Conservation (phyloP, 148 eudicot genomes). For the Oxyria digyna region DNA sequence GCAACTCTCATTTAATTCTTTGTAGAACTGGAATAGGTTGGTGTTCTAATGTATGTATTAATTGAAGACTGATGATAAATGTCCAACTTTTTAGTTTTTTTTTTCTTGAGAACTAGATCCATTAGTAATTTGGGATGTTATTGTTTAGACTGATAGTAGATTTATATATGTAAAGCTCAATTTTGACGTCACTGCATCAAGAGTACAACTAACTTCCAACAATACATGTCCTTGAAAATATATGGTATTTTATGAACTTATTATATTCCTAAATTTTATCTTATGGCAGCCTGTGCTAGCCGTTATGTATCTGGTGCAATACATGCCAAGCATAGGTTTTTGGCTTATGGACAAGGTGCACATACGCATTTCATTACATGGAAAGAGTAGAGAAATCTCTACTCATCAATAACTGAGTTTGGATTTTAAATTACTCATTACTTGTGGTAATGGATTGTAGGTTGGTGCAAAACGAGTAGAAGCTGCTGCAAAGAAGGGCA, state of each 20-base stretch:
- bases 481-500: slow-evolving; percentile 56
- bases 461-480: slow-evolving; percentile 72
- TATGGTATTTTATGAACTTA: not conserved
- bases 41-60: too few relatives aligned
- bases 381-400: not conserved
- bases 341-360: slow-evolving; percentile 96
- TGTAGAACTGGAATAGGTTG: not conserved
- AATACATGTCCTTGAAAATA: not conserved
- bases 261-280: not conserved
- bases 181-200: not conserved
- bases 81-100: not conserved
- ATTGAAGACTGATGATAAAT: not conserved
- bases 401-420: not conserved
- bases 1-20: not conserved
- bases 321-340: slow-evolving; percentile 73
- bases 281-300: slow-evolving; percentile 73
- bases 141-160: too few relatives aligned
- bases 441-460: slow-evolving; percentile 19
- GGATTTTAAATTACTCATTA: not conserved
- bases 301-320: slow-evolving; percentile 89
- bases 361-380: not conserved
- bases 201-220: not conserved
- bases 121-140: too few relatives aligned
- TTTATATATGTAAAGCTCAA: not conserved
- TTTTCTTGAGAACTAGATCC: not conserved